Conservation (phyloP, 768 basidiomycete species). For the Amanita jacksonii region DNA sequence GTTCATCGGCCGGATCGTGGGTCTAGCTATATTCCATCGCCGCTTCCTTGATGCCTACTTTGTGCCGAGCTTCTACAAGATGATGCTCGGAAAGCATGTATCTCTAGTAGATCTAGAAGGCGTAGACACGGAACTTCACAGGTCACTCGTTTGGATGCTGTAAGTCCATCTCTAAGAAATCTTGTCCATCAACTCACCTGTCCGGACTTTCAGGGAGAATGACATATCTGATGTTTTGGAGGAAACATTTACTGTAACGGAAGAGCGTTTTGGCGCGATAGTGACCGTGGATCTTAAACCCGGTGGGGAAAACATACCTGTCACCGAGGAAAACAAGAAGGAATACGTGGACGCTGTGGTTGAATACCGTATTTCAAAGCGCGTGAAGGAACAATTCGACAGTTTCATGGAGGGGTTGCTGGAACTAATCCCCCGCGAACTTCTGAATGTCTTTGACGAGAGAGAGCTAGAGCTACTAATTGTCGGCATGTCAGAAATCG, state of each 20-base stretch:
- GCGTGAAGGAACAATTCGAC: conserved; percentile 76
- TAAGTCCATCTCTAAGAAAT: conserved; percentile 24
- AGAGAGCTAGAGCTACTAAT: conserved; percentile 83
- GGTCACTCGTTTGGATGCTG: conserved; percentile 71
- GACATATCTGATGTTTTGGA: conserved; percentile 69
- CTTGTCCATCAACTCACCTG: not conserved
- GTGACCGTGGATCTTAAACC: conserved; percentile 59
- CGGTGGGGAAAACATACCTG: conserved; percentile 47
- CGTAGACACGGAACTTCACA: conserved; percentile 58
- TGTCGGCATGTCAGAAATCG: conserved; percentile 89
- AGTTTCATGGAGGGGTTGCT: conserved; percentile 81
- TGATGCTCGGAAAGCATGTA: conserved; percentile 55
- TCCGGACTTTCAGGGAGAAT: conserved; percentile 41
- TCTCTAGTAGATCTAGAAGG: conserved; percentile 57
- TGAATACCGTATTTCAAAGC: conserved; percentile 71
- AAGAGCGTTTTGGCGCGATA: conserved; percentile 69
- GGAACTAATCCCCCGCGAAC: conserved; percentile 75
- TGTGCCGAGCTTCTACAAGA: conserved; percentile 75
- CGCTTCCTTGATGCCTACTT: conserved; percentile 77
- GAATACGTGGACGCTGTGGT: conserved; percentile 74
- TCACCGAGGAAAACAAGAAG: conserved; percentile 70
- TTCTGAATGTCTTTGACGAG: conserved; percentile 87
- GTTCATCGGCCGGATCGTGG: conserved; percentile 68
- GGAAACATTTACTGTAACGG: conserved; percentile 61
- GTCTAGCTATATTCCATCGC: conserved; percentile 69